Conservation (phyloP, 1,284 basidiomycete species). For the Microstroma glucosiphilum region DNA sequence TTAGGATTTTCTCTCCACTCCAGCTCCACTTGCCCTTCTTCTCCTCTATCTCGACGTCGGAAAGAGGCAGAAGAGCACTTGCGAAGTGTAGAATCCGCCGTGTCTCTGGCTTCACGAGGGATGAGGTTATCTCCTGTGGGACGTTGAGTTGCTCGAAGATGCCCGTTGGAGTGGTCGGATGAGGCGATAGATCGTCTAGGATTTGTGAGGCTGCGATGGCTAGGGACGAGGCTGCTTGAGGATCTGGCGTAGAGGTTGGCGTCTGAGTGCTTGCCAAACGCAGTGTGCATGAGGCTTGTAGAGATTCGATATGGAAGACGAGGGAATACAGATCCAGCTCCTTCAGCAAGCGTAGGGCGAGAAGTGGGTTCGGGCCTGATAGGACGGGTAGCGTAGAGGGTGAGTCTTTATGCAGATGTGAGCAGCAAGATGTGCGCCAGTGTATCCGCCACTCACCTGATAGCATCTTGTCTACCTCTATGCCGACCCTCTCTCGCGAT, state of each 20-base stretch:
- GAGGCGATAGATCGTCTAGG: constrained; percentile 3
- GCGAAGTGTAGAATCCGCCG: constrained; percentile 30
- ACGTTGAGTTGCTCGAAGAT: neutral
- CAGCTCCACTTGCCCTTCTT: constrained; percentile 36
- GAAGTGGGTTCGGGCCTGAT: constrained; percentile 33
- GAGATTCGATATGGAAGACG: constrained; percentile 29
- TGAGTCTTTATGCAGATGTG: too few relatives aligned
- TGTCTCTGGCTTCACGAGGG: constrained; percentile 18
- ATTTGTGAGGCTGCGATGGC: neutral
- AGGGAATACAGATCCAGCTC: constrained; percentile 35
- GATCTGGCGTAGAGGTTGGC: neutral
- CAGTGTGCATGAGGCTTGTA: constrained; percentile 14
- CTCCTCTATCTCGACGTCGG: constrained; percentile 24
- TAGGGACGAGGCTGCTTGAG: neutral
- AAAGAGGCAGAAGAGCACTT: constrained; percentile 27
- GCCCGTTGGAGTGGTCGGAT: neutral
- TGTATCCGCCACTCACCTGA: constrained; percentile 13
- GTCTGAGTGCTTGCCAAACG: neutral
- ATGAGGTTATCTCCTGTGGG: constrained; percentile 12
- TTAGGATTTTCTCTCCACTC: constrained; percentile 35
- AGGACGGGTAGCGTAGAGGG: neutral
- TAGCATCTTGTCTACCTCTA: constrained; percentile 51
- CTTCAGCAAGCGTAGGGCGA: constrained; percentile 32
- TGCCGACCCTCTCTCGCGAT: constrained; percentile 48
- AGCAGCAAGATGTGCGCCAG: too few relatives aligned